These are phyloP conservation scores for Verticillium longisporum DNA, from an alignment of 2,329 filamentous ascomycete genomes.

Conservation along the genomic window DNA sequence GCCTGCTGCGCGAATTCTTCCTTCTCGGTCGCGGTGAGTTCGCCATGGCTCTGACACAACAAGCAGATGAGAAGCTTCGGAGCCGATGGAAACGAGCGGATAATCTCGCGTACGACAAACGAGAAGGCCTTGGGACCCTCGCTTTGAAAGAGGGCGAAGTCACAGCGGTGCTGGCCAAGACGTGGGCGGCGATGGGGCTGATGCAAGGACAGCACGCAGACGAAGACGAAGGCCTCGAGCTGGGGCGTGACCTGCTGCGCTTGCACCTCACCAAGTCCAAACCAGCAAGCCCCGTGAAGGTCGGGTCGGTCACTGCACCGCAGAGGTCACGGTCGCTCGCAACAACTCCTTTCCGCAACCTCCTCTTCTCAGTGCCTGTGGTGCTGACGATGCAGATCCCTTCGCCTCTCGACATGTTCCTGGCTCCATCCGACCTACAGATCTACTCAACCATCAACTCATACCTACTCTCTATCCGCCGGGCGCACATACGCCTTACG, in stretches of 20 bases:
- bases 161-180: slow-evolving; percentile 64
- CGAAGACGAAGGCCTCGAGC: slow-evolving; percentile 77
- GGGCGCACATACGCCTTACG: slow-evolving; percentile 77
- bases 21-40: slow-evolving; percentile 87
- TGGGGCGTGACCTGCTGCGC: slow-evolving; percentile 70
- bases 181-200: slow-evolving; percentile 74
- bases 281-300: slow-evolving; percentile 27
- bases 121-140: slow-evolving; percentile 54
- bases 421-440: slow-evolving; percentile 67
- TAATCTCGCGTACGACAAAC: slow-evolving; percentile 49
- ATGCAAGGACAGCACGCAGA: slow-evolving; percentile 63
- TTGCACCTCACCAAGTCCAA: slow-evolving; percentile 53
- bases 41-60: slow-evolving; percentile 74
- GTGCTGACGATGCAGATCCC: slow-evolving; percentile 64
- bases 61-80: slow-evolving; percentile 75
- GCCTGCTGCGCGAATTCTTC: slow-evolving; percentile 78
- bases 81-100: slow-evolving; percentile 62
- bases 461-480: slow-evolving; percentile 78
- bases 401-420: slow-evolving; percentile 80
- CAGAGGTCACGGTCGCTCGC: slow-evolving; percentile 26
- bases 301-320: slow-evolving; percentile 22
- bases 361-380: slow-evolving; percentile 74
- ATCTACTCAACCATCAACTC: slow-evolving; percentile 80
- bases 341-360: slow-evolving; percentile 63
- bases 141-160: slow-evolving; percentile 84